Base-by-base conservation (phyloP, 768 basidiomycete genomes). In the Leccinum fibrillosum region DNA sequence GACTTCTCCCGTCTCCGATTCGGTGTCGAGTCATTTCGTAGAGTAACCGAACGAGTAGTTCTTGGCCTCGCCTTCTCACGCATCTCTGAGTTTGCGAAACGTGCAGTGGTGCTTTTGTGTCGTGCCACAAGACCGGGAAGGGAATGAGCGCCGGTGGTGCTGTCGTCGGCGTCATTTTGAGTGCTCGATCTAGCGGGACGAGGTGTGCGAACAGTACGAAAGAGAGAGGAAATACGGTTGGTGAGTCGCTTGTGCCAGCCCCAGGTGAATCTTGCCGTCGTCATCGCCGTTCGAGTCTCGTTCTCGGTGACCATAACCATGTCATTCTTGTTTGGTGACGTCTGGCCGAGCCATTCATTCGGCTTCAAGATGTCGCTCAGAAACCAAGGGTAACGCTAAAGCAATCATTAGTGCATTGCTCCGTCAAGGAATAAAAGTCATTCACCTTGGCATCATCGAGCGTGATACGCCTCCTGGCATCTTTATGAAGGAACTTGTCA, bases 401-500 rank as follows among this genome's bases (percentile, higher is more conserved):
- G 0, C n/a, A 35, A 30, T 1, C 13, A 25, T 72, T n/a, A 57
- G 52, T 39, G 35, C 26, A 42, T 34, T 21, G 11, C 12, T 17
- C 44, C 4, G 6, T 23, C n/a, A 34, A 39, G 49, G 13, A 42
- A 57, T 11, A 25, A 53, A 35, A 30, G 6, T 2, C 25, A 65
- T 77, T 61, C 67, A 88, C 95, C 84, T 96, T 98, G 64, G 94
- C 85, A 64, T 90, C 80, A 28, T 85, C 82, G 45, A 98, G 80
- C 19, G 85, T 88, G 52, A 96, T 89, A 55, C 95, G 81, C 67
- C 80, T 81, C 28, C 69, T 75, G 5, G 81, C 81, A 63, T 94
- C 88, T 77, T 97, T 98, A 73, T 92, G 83, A 51, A 98, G 79
- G 57, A 98, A 76, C 28, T 79, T 77, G 50, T 86, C 79, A n/a